phyloP scores from a whole-genome alignment of 352 stramenopile genomes.

The Pythium sukuiense region DNA sequence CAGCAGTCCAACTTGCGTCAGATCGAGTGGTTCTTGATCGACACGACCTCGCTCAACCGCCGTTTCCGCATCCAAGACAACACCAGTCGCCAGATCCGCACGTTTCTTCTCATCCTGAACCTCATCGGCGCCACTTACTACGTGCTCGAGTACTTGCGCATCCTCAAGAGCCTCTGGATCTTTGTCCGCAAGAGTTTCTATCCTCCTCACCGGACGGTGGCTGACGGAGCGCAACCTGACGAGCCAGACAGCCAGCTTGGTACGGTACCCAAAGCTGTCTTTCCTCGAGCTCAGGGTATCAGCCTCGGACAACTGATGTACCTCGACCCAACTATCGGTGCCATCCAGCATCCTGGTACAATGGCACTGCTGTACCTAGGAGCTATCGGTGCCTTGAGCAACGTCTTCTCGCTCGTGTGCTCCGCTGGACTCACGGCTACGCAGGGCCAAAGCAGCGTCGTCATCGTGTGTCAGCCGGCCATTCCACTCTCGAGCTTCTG shows the following conservation, averaged over 20 bases:
- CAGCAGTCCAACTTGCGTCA: slow-evolving; percentile 93
- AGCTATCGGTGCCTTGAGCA: slow-evolving; percentile 39
- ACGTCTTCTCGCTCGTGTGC: slow-evolving; percentile 44
- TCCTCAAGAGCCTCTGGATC: slow-evolving; percentile 18
- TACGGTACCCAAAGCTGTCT: no score
- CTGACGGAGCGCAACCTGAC: no score
- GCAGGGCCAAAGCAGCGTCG: slow-evolving; percentile 29
- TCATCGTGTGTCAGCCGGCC: slow-evolving; percentile 35
- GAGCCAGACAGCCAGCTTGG: no score
- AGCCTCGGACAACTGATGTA: slow-evolving; percentile 2
- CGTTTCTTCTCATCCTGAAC: slow-evolving; percentile 75
- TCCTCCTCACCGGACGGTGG: no score
- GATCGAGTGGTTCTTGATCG: slow-evolving; percentile 65
- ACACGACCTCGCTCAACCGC: slow-evolving; percentile 74
- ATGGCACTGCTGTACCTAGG: slow-evolving; percentile 44
- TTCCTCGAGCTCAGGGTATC: no score
- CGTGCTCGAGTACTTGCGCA: slow-evolving; percentile 35
- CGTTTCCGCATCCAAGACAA: slow-evolving; percentile 52
- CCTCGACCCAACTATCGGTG: slow-evolving; percentile 26
- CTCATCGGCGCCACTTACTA: slow-evolving; percentile 38
- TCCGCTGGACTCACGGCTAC: slow-evolving; percentile 27
- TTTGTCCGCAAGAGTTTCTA: slow-evolving; percentile 12
- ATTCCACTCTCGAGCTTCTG: slow-evolving; percentile 34
- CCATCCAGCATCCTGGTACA: slow-evolving; percentile 31
- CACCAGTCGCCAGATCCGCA: slow-evolving; percentile 95